phyloP scores from a whole-genome alignment of 768 basidiomycete species.

The Clavulina sp. region DNA sequence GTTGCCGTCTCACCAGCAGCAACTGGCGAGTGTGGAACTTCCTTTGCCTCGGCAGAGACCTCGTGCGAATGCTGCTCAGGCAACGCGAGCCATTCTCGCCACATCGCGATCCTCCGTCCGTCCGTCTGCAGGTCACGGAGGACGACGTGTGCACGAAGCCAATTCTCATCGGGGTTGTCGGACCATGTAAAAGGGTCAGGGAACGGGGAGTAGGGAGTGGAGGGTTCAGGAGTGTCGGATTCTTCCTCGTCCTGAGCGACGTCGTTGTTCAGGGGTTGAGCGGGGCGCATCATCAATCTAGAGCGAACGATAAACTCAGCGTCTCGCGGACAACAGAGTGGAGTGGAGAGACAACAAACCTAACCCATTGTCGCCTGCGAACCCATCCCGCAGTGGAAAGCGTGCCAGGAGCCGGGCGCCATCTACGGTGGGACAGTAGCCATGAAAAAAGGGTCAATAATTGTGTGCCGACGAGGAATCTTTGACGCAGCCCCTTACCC shows the following conservation, averaged over 20 bases:
- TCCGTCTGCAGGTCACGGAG: conserved; percentile 42
- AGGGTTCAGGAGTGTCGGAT: conserved; percentile 4
- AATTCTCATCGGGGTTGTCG: conserved; percentile 34
- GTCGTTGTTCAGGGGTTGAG: conserved; percentile 11
- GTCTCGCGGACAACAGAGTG: conserved; percentile 15
- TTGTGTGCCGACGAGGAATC: no score
- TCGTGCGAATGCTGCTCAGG: background rate
- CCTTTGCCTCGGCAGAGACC: no score
- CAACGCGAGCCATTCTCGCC: conserved; percentile 50
- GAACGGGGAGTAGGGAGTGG: no score
- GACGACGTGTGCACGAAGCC: conserved; percentile 36
- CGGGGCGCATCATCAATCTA: conserved; percentile 56
- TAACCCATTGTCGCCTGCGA: conserved; percentile 62
- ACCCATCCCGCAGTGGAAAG: conserved; percentile 57
- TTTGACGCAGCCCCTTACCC: no score
- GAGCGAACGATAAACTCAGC: background rate
- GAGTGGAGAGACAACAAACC: conserved; percentile 72
- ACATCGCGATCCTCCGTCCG: conserved; percentile 58
- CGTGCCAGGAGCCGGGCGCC: conserved; percentile 44
- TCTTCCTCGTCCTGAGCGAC: background rate
- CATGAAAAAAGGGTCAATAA: background rate
- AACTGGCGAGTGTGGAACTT: no score
- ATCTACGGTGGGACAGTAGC: conserved; percentile 15
- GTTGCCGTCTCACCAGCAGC: no score
- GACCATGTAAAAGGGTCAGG: conserved; percentile 41